Percentiles rank a stretch among this genome's conserved stretches.
phyloP scores from a whole-genome alignment of 2,329 filamentous ascomycete genomes.

The Plenodomus lindquistii region DNA sequence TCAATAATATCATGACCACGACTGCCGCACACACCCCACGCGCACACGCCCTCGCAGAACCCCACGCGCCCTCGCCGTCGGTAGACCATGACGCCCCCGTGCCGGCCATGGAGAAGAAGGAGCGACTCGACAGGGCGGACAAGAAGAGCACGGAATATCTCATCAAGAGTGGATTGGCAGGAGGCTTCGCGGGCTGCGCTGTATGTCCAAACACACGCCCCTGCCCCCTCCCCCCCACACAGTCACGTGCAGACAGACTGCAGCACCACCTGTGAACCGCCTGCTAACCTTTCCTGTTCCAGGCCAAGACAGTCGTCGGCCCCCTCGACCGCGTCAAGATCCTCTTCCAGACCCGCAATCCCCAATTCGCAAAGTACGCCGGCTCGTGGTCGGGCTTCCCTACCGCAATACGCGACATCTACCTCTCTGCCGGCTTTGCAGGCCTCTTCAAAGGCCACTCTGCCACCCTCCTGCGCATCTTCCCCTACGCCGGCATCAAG shows the following conservation, averaged over 20 bases:
- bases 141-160: slow-evolving; percentile 83
- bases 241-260: neutral
- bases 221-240: neutral
- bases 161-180: slow-evolving; percentile 80
- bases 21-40: slow-evolving; percentile 28
- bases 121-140: slow-evolving; percentile 49
- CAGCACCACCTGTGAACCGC: too few relatives aligned
- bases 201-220: slow-evolving; percentile 56
- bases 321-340: slow-evolving; percentile 98
- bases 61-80: slow-evolving; percentile 34
- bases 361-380: slow-evolving; percentile 90
- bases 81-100: slow-evolving; percentile 55
- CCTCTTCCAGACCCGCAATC: slow-evolving; percentile 93
- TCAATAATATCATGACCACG: slow-evolving; percentile 41
- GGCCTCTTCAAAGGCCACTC: slow-evolving; percentile 94
- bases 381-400: slow-evolving; percentile 84
- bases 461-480: slow-evolving; percentile 89
- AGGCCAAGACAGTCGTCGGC: slow-evolving; percentile 95
- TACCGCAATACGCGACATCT: slow-evolving; percentile 83
- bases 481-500: slow-evolving; percentile 96
- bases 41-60: slow-evolving; percentile 10
- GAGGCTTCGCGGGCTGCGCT: slow-evolving; percentile 87
- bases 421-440: slow-evolving; percentile 68
- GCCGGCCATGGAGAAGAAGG: slow-evolving; percentile 36
- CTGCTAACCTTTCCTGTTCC: slow-evolving; percentile 15